phyloP scores from a whole-genome alignment of 192 early-diverging fungal species.

The Backusella mclennaniae region DNA sequence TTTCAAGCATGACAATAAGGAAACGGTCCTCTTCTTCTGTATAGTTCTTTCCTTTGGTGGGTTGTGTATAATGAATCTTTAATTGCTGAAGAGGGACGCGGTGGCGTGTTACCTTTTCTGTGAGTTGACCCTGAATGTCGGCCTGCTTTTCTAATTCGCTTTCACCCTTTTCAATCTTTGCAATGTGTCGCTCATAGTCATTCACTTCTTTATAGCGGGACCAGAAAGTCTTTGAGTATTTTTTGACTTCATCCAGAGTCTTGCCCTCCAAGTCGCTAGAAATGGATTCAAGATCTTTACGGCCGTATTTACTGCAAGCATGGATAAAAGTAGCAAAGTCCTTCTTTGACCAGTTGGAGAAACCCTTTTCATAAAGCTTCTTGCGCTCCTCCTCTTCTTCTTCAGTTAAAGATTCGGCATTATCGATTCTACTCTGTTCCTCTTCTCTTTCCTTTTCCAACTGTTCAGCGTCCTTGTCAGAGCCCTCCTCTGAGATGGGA shows the following conservation, averaged over 20 bases:
- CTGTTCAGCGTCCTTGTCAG: constrained; percentile 28
- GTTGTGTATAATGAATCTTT: constrained; percentile 82
- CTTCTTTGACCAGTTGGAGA: constrained; percentile 86
- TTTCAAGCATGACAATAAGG: constrained; percentile 85
- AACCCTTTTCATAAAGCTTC: constrained; percentile 63
- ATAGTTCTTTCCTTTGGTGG: constrained; percentile 84
- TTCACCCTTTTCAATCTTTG: constrained; percentile 90
- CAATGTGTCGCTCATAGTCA: constrained; percentile 84
- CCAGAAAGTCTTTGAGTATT: constrained; percentile 89
- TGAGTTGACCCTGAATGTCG: constrained; percentile 82
- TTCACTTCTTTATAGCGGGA: constrained; percentile 82
- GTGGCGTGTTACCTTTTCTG: constrained; percentile 71
- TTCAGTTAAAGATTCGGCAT: constrained; percentile 86
- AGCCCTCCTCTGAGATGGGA: constrained; percentile 31
- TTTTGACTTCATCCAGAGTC: constrained; percentile 78
- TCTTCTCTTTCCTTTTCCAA: constrained; percentile 63
- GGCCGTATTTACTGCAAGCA: constrained; percentile 82
- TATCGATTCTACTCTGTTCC: constrained; percentile 85
- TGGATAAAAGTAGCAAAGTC: constrained; percentile 89
- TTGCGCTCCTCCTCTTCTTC: constrained; percentile 84
- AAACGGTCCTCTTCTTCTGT: constrained; percentile 99
- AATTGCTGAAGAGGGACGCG: constrained; percentile 86
- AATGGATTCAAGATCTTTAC: constrained; percentile 71
- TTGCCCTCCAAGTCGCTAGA: constrained; percentile 92
- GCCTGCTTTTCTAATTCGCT: constrained; percentile 70